Conservation (phyloP, 2,329 filamentous ascomycete genomes). For the Colletotrichum tamarilloi region DNA sequence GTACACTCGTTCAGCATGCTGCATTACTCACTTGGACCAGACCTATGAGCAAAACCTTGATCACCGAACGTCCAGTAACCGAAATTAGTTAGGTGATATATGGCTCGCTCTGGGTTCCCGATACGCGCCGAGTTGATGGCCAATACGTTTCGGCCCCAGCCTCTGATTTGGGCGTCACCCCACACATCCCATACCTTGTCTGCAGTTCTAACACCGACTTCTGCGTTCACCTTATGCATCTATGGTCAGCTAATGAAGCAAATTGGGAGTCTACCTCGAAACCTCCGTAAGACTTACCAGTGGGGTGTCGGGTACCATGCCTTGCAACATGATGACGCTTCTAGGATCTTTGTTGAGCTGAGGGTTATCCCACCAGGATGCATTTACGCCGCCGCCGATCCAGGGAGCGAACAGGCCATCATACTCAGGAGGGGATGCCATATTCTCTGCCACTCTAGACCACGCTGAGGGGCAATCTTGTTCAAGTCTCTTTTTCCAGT, state of each 20-base stretch:
- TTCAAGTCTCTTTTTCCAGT: slow-evolving; percentile 62
- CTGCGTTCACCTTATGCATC: slow-evolving; percentile 45
- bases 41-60: slow-evolving; percentile 41
- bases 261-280: no score
- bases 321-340: slow-evolving; percentile 55
- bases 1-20: no score
- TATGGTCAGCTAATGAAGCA: neutral
- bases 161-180: slow-evolving; percentile 53
- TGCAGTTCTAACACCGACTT: slow-evolving; percentile 48
- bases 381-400: slow-evolving; percentile 62
- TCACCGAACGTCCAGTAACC: slow-evolving; percentile 54
- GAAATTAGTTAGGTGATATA: slow-evolving; percentile 52
- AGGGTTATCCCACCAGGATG: slow-evolving; percentile 54
- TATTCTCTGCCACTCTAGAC: slow-evolving; percentile 58
- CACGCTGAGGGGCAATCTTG: slow-evolving; percentile 56
- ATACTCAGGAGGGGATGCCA: slow-evolving; percentile 62
- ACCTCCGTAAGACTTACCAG: slow-evolving; percentile 22
- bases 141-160: slow-evolving; percentile 59
- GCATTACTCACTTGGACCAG: slow-evolving; percentile 38
- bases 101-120: slow-evolving; percentile 52
- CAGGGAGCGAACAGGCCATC: slow-evolving; percentile 57
- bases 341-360: slow-evolving; percentile 53
- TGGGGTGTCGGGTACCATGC: slow-evolving; percentile 52
- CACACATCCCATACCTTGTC: slow-evolving; percentile 52
- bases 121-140: slow-evolving; percentile 56